Base-by-base conservation (phyloP, 1,139 yeast species). In the Sugiyamaella sp. region DNA sequence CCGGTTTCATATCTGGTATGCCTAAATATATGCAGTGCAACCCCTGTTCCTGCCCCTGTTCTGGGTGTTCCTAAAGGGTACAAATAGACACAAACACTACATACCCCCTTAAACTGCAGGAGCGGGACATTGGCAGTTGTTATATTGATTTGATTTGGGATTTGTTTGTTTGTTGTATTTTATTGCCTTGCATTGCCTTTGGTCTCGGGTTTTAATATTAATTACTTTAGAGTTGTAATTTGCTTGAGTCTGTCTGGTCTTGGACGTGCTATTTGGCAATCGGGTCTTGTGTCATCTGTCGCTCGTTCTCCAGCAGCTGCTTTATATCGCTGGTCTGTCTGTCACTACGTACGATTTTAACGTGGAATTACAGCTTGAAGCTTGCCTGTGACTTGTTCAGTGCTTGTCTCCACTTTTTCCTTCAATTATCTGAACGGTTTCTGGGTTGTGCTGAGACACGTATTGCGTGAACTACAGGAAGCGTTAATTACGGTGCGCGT, bases 51-150 rank as follows among this genome's bases (percentile, higher is more conserved):
- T 29, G 35, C 35, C 46, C 46, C 46, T 29, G 46, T 43, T 43
- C 25, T 40, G 32, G 24, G 32, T 10, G 19, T 40, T 33, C 44
- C 44, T 40, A 40, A 40, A 40, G 24, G 44, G 44, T 22, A 40
- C 44, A 40, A 40, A 43, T 27, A 43, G 38, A 29, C 46, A 43
- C 33, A 43, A 19, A 43, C n/a, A n/a, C n/a, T n/a, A n/a, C n/a
- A n/a, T n/a, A n/a, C 33, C 46, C 45, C 46, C 46, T 43, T 43
- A 43, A 43, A 43, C 25, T 43, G 46, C 38, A 40, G 21, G 20
- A 39, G 9, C n/a, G 8, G 35, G 35, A 14, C 14, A 8, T 8
- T 29, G 8, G n/a, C n/a, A 10, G n/a, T 29, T 29, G 8, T 29
- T 29, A 14, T 29, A 12, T 29, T 29, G 8, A 12, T 29, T 29